Percentiles rank a stretch among this genome's conserved stretches.
These are phyloP conservation scores for Begonia loranthoides DNA, from an alignment of 306 rosid species.

Conservation along the genomic window DNA sequence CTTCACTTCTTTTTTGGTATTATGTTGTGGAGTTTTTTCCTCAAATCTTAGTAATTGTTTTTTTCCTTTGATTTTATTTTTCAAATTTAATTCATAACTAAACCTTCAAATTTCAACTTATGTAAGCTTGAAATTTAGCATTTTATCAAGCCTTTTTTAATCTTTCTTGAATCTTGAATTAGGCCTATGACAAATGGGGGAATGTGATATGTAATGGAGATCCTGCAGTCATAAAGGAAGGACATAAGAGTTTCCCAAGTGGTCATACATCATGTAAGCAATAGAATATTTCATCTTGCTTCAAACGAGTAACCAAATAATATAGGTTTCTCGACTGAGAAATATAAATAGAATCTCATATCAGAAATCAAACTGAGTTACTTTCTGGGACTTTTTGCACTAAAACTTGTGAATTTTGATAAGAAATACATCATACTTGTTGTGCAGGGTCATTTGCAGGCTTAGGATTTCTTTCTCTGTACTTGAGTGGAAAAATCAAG, in stretches of 20 bases:
- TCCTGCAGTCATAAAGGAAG: conserved; percentile 64
- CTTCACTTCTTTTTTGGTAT: background rate
- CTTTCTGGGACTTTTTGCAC: background rate
- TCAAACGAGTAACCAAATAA: too few species aligned
- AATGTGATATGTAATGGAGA: conserved; percentile 68
- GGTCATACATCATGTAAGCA: conserved; percentile 88
- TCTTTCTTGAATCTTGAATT: conserved; percentile 4
- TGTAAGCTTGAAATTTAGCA: background rate
- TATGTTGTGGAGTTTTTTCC: background rate
- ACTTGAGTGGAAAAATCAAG: conserved; percentile 70
- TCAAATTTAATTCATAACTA: too few species aligned
- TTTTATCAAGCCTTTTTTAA: background rate
- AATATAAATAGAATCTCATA: background rate
- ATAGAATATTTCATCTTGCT: background rate
- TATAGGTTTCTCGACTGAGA: background rate
- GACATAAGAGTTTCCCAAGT: conserved; percentile 95
- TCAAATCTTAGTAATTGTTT: background rate
- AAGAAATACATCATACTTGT: conserved; percentile 6
- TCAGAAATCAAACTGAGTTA: background rate
- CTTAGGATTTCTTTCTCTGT: conserved; percentile 65
- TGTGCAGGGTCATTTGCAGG: conserved; percentile 89
- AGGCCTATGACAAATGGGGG: conserved; percentile 58
- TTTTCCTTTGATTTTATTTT: background rate
- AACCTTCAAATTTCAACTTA: too few species aligned
- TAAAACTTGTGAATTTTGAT: background rate